A percentile compares a stretch with the other conserved stretches of the same genome.
Conservation (phyloP, 345 rosid genomes). For the Syzygium aromaticum region DNA sequence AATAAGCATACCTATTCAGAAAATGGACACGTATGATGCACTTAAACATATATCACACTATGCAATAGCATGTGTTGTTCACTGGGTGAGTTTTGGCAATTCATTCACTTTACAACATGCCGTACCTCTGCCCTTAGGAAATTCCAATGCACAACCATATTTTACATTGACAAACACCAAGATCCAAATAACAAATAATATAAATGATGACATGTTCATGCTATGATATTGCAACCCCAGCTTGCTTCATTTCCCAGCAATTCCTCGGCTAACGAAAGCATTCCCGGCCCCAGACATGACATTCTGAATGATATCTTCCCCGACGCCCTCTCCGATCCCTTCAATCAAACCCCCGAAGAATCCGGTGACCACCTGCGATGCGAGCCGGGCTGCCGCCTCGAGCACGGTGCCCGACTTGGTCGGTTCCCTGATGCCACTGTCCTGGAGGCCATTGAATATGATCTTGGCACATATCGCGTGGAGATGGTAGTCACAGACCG, state of each 20-base stretch:
- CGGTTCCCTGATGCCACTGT: conserved; percentile 36
- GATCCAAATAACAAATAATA: neutral
- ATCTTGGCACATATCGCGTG: conserved; percentile 80
- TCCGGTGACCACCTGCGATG: conserved; percentile 54
- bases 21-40: neutral
- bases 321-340: conserved; percentile 53
- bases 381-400: conserved; percentile 52
- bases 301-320: conserved; percentile 29
- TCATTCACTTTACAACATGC: neutral
- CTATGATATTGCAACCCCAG: neutral
- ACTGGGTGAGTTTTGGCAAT: neutral
- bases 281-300: conserved; percentile 21
- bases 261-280: neutral
- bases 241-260: neutral
- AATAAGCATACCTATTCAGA: neutral
- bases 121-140: neutral
- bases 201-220: neutral
- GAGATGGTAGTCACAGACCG: conserved; percentile 58
- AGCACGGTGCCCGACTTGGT: conserved; percentile 35
- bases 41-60: neutral
- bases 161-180: neutral
- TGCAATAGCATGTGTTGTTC: neutral
- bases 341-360: conserved; percentile 76
- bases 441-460: conserved; percentile 64
- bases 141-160: neutral